Evolutionary conservation across 306 rosid species (phyloP), one percentile per base, ranked within the genome.

Genomic region (Boehmeria nivea): DNA sequence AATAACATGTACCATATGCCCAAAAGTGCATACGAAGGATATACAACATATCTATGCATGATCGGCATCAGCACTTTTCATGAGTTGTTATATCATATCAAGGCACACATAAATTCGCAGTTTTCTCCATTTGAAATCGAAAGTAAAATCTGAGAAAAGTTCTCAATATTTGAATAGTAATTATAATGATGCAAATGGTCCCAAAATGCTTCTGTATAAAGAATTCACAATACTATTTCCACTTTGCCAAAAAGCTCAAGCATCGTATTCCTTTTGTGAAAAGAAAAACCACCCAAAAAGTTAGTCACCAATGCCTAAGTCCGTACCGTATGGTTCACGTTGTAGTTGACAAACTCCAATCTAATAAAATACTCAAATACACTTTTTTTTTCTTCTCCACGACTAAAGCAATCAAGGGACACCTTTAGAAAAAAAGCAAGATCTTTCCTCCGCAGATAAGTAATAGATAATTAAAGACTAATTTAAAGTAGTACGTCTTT

Each of bases 361-460:
- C 55, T 33, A 58, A 54, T 54, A 60, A 58, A 54, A 47, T 38
- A 51, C 34, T 23, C 18, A 14, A 11, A 57, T 38, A 66, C 42
- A 22, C 55, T 18, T 54, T 2, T 4, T 21, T 54, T 64, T 18
- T 54, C 2, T 9, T 20, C 12, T 52, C n/a, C n/a, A 12, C 34
- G 51, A 16, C 62, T 38, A 26, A n/a, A 49, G 25, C 39, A n/a
- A n/a, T n/a, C n/a, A n/a, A n/a, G n/a, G n/a, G n/a, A n/a, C n/a
- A n/a, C n/a, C n/a, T n/a, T n/a, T n/a, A n/a, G n/a, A n/a, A n/a
- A n/a, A n/a, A n/a, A n/a, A n/a, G n/a, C n/a, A n/a, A n/a, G n/a
- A n/a, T n/a, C 54, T 72, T 34, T 67, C 34, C 51, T 25, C 48
- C 15, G 12, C 27, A 22, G 67, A 43, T 12, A n/a, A 36, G 24